Base-by-base conservation (phyloP, 257 asterid species). In the Rhazya stricta region DNA sequence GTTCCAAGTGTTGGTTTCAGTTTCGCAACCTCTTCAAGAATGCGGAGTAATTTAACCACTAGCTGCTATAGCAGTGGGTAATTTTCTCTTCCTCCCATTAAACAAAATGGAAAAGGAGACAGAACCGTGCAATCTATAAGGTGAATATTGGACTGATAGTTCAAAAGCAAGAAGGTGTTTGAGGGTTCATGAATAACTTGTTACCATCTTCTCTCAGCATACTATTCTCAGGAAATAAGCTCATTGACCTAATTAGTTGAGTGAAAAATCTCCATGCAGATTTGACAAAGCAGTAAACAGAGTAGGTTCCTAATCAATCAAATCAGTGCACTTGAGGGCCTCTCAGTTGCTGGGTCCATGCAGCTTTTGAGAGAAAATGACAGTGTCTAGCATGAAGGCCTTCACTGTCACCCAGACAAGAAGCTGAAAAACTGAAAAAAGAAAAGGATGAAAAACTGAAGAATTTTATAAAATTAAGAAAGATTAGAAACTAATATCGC, bases 311-410 rank as follows among this genome's bases (percentile, higher is more conserved):
- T 42, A 27, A 42, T 5, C 41, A 62, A n/a, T 1, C 29, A 6
- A 43, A 25, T 37, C 11, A 51, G 13, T 37, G 27, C 25, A n/a
- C 8, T 41, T 73, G 36, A 39, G 30, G 27, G 50, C 58, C 46
- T 1, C n/a, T 27, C 12, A 58, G 27, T 43, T 34, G 39, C 29
- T 41, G 12, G 21, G 42, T 4, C 48, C 12, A n/a, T 43, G n/a
- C n/a, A 74, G 4, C 78, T 60, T 74, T 74, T 62, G 46, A 62
- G 12, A 15, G 78, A 74, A 16, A 74, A 62, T 46, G 72, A 63
- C 65, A 63, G 1, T 34, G 10, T 30, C 23, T 21, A 37, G 9
- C 50, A 37, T 53, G 32, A 62, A n/a, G 45, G 0, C 18, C 43
- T 61, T 30, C 42, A 61, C 62, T 9, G n/a, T 43, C 56, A 0